phyloP scores from a whole-genome alignment of 805 yeast species.

The Kregervanrija pseudodelftensis region DNA sequence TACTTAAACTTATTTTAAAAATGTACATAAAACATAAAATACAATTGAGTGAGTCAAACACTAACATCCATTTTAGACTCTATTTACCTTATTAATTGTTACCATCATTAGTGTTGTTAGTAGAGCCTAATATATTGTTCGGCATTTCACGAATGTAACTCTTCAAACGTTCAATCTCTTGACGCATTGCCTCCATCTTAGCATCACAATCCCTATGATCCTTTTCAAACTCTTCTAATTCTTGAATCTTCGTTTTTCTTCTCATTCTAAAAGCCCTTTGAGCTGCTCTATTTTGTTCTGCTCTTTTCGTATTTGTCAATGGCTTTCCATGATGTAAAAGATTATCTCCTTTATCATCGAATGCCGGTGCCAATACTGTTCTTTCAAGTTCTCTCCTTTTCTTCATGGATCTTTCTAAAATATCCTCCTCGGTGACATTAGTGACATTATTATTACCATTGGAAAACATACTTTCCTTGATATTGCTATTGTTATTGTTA shows the following conservation, averaged over 20 bases:
- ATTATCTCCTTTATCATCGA: slow-evolving; percentile 14
- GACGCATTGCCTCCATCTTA: slow-evolving; percentile 57
- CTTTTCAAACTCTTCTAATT: slow-evolving; percentile 63
- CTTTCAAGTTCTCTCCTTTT: neutral
- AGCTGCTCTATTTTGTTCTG: slow-evolving; percentile 87
- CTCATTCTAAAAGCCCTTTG: slow-evolving; percentile 87
- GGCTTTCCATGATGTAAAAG: slow-evolving; percentile 27
- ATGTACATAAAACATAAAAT: no score
- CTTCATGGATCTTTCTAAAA: neutral
- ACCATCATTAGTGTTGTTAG: neutral
- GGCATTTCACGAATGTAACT: slow-evolving; percentile 68
- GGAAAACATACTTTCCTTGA: neutral
- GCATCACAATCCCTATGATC: slow-evolving; percentile 57
- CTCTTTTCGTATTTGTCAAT: slow-evolving; percentile 62
- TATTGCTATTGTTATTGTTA: neutral
- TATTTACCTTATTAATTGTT: neutral
- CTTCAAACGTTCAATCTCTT: slow-evolving; percentile 65
- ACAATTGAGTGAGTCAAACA: no score
- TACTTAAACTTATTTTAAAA: no score
- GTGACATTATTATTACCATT: no score
- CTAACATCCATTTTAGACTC: neutral
- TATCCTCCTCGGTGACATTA: no score
- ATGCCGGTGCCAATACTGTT: slow-evolving; percentile 7
- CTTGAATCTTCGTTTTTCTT: slow-evolving; percentile 73
- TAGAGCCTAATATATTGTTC: slow-evolving; percentile 30